phyloP scores from a whole-genome alignment of 2,329 filamentous ascomycete species.

The Raffaelea albimanens region DNA sequence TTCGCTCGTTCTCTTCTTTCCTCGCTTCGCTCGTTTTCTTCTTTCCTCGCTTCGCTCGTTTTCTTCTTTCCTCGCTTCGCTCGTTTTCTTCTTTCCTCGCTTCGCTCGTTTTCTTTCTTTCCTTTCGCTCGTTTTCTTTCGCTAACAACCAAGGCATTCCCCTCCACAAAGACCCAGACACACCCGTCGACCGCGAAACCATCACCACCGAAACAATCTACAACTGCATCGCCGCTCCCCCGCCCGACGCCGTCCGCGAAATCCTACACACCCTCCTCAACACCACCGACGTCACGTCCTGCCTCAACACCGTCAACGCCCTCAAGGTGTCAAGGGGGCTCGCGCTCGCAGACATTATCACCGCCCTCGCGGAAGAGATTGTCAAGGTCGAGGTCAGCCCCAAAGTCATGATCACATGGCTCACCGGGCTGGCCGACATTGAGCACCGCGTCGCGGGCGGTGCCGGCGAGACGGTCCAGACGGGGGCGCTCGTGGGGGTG shows the following conservation, averaged over 20 bases:
- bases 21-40: background rate
- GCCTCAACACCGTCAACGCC: slow-evolving; percentile 77
- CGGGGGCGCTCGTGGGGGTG: slow-evolving; percentile 83
- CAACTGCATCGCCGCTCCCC: slow-evolving; percentile 92
- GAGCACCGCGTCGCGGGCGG: slow-evolving; percentile 87
- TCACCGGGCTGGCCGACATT: slow-evolving; percentile 83
- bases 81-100: background rate
- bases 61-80: too few species aligned
- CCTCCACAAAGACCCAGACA: slow-evolving; percentile 50
- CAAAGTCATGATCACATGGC: slow-evolving; percentile 82
- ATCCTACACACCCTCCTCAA: slow-evolving; percentile 77
- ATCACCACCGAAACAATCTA: slow-evolving; percentile 93
- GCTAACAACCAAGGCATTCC: slow-evolving; percentile 49
- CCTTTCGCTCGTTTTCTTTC: background rate
- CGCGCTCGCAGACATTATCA: slow-evolving; percentile 88
- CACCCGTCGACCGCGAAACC: slow-evolving; percentile 61
- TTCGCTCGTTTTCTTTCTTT: too few species aligned
- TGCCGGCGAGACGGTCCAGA: slow-evolving; percentile 80
- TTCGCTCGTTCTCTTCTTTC: too few species aligned
- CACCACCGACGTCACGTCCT: slow-evolving; percentile 81
- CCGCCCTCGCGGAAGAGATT: slow-evolving; percentile 74
- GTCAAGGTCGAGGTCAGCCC: slow-evolving; percentile 73
- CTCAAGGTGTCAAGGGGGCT: slow-evolving; percentile 80
- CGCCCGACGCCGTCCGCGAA: slow-evolving; percentile 75
- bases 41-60: too few species aligned